phyloP scores from a whole-genome alignment of 2,329 filamentous ascomycete genomes.

The Akanthomyces lecanii region DNA sequence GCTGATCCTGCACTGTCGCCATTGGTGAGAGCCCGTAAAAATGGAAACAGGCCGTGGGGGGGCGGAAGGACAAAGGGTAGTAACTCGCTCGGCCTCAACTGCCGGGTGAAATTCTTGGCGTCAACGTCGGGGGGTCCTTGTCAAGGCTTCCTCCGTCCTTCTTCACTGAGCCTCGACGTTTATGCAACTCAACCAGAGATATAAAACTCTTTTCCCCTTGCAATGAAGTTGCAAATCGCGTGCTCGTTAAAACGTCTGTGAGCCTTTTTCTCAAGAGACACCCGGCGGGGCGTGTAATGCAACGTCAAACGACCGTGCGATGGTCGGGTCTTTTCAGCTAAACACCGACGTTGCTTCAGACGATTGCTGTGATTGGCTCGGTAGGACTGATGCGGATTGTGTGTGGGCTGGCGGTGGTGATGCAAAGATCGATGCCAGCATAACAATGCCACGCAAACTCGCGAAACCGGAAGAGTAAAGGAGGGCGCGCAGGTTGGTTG shows the following conservation, averaged over 20 bases:
- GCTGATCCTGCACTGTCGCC: not conserved
- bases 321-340: not conserved
- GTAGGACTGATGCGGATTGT: not conserved
- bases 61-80: not conserved
- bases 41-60: not conserved
- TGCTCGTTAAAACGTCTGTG: not conserved
- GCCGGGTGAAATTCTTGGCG: not conserved
- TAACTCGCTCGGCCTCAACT: not conserved
- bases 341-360: not conserved
- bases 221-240: not conserved
- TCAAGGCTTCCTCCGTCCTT: not conserved
- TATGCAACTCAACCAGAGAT: not conserved
- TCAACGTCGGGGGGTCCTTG: not conserved
- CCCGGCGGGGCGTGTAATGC: not conserved
- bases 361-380: conserved; percentile 2
- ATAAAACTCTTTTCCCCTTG: not conserved
- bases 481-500: not conserved
- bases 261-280: not conserved
- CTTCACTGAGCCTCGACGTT: not conserved
- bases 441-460: not conserved
- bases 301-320: not conserved
- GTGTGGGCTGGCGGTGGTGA: not conserved
- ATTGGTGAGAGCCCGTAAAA: not conserved
- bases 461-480: not conserved
- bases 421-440: not conserved